Evolutionary conservation across 305 asterid species (phyloP).

Genomic region (Withania somnifera): DNA sequence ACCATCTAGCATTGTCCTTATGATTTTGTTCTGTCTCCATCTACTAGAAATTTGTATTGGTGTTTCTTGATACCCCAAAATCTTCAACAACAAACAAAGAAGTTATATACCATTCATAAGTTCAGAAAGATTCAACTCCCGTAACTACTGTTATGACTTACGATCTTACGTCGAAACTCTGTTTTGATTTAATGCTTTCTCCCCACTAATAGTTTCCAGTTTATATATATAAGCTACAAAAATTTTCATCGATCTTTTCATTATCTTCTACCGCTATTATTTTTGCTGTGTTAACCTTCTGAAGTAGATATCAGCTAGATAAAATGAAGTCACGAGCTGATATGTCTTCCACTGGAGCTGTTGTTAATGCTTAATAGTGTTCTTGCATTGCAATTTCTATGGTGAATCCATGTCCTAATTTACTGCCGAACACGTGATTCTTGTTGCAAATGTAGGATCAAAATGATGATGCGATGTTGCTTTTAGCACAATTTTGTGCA

Average conservation of each 20-base stretch:
- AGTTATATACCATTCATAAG: too few relatives aligned
- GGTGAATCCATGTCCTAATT: background rate
- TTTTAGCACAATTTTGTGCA: constrained; percentile 86
- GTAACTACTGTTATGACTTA: background rate
- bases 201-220: background rate
- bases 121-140: too few relatives aligned
- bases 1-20: too few relatives aligned
- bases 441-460: constrained; percentile 44
- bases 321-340: background rate
- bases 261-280: background rate
- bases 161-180: background rate
- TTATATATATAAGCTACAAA: background rate
- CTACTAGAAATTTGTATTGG: background rate
- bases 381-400: background rate
- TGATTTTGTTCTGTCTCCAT: background rate
- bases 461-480: constrained; percentile 84
- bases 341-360: background rate
- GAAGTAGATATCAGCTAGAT: background rate
- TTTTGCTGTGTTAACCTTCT: background rate
- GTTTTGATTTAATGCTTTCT: background rate
- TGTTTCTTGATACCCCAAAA: too few relatives aligned
- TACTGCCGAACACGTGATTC: background rate
- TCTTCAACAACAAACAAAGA: too few relatives aligned
- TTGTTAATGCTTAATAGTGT: background rate
- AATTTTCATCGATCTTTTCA: background rate